These are phyloP conservation scores for Hemisphaericaspora xylanilytica DNA, from an alignment of 1,139 yeast genomes.

Conservation along the genomic window DNA sequence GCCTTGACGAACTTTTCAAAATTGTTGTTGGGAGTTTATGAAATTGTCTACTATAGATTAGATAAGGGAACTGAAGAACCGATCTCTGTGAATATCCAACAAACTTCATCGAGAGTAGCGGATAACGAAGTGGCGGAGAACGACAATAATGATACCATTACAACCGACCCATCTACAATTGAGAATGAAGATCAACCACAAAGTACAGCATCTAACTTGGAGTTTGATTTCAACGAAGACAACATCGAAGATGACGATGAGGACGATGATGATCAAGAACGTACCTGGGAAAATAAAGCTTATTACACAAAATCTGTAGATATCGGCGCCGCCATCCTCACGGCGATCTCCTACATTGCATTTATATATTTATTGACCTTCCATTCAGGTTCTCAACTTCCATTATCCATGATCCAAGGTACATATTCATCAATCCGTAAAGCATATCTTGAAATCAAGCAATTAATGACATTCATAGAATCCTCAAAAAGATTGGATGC, in stretches of 20 bases:
- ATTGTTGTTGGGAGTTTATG: conserved; percentile 55
- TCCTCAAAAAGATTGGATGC: conserved; percentile 67
- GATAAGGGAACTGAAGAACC: conserved; percentile 11
- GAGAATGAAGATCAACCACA: too few species aligned
- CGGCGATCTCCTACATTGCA: conserved; percentile 31
- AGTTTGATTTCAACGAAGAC: conserved; percentile 7
- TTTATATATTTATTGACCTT: conserved; percentile 40
- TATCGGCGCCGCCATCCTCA: conserved; percentile 44
- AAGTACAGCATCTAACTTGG: conserved; percentile 20
- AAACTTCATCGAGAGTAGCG: conserved; percentile 2
- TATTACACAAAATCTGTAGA: conserved; percentile 60
- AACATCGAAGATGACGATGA: conserved; percentile 26
- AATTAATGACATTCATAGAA: conserved; percentile 53
- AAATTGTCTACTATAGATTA: conserved; percentile 36
- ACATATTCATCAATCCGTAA: conserved; percentile 53
- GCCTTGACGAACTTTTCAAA: conserved; percentile 48
- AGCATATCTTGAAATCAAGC: conserved; percentile 49
- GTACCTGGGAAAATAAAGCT: conserved; percentile 69
- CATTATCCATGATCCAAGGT: conserved; percentile 68
- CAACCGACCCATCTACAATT: too few species aligned
- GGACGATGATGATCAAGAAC: conserved; percentile 54
- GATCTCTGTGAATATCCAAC: too few species aligned
- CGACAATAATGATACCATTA: not conserved
- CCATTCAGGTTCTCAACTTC: conserved; percentile 58
- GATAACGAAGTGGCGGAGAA: conserved; percentile 10